Evolutionary conservation across 257 asterid species (phyloP).

Genomic region (Mentha longifolia): DNA sequence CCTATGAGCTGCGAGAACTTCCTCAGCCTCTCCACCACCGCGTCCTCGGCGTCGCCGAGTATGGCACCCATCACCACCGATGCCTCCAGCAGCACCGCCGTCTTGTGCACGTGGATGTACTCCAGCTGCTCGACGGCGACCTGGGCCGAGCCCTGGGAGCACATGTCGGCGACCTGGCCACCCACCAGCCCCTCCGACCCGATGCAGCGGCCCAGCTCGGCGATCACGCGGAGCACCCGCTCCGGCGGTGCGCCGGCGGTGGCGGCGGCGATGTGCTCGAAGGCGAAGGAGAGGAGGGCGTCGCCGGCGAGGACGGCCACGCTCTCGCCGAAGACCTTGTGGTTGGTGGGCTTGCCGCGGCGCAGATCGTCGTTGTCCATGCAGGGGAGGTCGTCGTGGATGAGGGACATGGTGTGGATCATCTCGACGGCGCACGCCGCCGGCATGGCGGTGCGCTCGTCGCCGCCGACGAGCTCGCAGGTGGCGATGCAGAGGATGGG

Average conservation of each 20-base stretch:
- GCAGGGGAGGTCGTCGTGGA: constrained; percentile 75
- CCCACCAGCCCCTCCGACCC: constrained; percentile 20
- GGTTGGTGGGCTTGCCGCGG: constrained; percentile 59
- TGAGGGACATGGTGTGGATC: constrained; percentile 71
- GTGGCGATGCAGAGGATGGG: constrained; percentile 66
- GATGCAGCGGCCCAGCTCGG: neutral
- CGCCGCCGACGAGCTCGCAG: constrained; percentile 64
- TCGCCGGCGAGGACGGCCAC: constrained; percentile 18
- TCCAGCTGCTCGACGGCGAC: constrained; percentile 3
- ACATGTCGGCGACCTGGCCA: constrained; percentile 4
- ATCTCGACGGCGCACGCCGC: constrained; percentile 72
- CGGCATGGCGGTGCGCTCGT: constrained; percentile 56
- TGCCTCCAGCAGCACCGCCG: constrained; percentile 61
- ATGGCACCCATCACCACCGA: constrained; percentile 65
- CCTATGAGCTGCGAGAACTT: constrained; percentile 45
- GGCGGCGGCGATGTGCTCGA: constrained; percentile 23
- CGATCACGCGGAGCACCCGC: neutral
- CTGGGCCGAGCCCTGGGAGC: neutral
- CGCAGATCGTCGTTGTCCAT: constrained; percentile 72
- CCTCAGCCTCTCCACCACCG: constrained; percentile 28
- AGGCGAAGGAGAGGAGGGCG: constrained; percentile 13
- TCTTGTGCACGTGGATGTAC: constrained; percentile 43
- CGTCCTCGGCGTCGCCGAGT: constrained; percentile 56
- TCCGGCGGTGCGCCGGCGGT: neutral
- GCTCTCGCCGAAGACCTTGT: constrained; percentile 16